Evolutionary conservation across 805 yeast genomes (phyloP), one percentile per base, ranked within the genome.

Genomic region (Candida dajiaensis): DNA sequence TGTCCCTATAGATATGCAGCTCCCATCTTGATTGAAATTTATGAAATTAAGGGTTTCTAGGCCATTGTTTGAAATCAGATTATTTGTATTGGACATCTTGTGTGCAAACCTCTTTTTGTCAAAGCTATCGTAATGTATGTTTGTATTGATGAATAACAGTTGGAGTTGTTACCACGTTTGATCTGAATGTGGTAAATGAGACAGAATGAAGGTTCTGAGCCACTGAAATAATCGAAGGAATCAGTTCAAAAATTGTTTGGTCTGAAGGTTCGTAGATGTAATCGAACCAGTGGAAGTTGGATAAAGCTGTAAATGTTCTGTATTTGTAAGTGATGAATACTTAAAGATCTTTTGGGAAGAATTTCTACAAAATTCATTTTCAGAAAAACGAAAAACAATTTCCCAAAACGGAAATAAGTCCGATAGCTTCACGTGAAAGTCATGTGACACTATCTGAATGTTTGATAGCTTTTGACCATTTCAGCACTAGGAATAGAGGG

Each of bases 11-110:
- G 92, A 81, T 23, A 84, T 72, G 59, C 92, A 85, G 19, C 81
- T 70, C 38, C 81, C 79, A 58, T 84, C 86, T 63, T 85, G 95
- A 59, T 85, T 85, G 68, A 85, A 85, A 65, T 80, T 72, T 67
- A 83, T 71, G 55, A 69, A 76, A 50, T 74, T 76, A 19, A 76
- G 62, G 7, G 52, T 25, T 40, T 57, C 62, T 2, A 41, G 19
- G 6, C 10, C 16, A 23, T 38, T 38, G 22, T 38, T 35, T 29
- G 46, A 31, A 12, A 19, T 19, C 12, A 21, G 19, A 3, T 42
- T 37, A 4, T 12, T 19, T 20, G 40, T 26, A 36, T 10, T 36
- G n/a, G 20, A 33, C 36, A 33, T 33, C 36, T 33, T 33, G 7
- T 33, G 13, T 8, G 20, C 20, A 33, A 16, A 6, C 36, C 8